These are phyloP conservation scores for Dothidotthia symphoricarpi DNA, from an alignment of 2,329 filamentous ascomycete genomes.

Conservation along the genomic window DNA sequence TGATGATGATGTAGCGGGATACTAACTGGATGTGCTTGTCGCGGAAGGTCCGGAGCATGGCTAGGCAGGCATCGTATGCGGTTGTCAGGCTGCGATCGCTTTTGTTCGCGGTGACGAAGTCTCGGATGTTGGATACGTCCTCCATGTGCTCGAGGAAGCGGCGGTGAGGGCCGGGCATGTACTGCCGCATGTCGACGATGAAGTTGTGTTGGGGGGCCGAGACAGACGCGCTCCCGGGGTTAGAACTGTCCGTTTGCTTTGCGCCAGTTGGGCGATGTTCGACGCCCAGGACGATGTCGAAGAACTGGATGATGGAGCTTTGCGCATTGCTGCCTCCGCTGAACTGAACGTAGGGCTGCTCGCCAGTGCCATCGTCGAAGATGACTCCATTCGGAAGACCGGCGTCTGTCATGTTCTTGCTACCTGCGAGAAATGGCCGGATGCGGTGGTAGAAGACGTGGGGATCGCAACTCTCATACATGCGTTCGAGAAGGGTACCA, in stretches of 20 bases:
- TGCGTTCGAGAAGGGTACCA: constrained; percentile 72
- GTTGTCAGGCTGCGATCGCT: constrained; percentile 66
- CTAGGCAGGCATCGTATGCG: constrained; percentile 88
- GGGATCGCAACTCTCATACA: constrained; percentile 95
- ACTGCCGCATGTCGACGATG: constrained; percentile 92
- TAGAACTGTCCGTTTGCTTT: constrained; percentile 45
- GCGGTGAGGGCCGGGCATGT: constrained; percentile 93
- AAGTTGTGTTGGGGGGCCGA: constrained; percentile 73
- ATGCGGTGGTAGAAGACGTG: constrained; percentile 95
- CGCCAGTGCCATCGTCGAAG: constrained; percentile 76
- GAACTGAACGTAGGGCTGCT: constrained; percentile 73
- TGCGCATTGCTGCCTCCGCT: constrained; percentile 95
- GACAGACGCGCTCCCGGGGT: constrained; percentile 43
- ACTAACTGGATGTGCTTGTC: constrained; percentile 98
- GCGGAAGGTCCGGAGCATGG: constrained; percentile 72
- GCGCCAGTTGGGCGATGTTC: constrained; percentile 88
- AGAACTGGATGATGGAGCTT: constrained; percentile 95
- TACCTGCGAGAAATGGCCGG: constrained; percentile 90
- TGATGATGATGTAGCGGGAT: constrained; percentile 89
- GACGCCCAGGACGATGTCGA: constrained; percentile 86
- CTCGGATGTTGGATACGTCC: constrained; percentile 79
- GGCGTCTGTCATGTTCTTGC: constrained; percentile 96
- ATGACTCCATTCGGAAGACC: constrained; percentile 83
- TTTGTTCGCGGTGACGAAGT: constrained; percentile 67
- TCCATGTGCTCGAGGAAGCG: constrained; percentile 82